Evolutionary conservation across 139 green algal species (phyloP).

Genomic region (Micractinium sp.): DNA sequence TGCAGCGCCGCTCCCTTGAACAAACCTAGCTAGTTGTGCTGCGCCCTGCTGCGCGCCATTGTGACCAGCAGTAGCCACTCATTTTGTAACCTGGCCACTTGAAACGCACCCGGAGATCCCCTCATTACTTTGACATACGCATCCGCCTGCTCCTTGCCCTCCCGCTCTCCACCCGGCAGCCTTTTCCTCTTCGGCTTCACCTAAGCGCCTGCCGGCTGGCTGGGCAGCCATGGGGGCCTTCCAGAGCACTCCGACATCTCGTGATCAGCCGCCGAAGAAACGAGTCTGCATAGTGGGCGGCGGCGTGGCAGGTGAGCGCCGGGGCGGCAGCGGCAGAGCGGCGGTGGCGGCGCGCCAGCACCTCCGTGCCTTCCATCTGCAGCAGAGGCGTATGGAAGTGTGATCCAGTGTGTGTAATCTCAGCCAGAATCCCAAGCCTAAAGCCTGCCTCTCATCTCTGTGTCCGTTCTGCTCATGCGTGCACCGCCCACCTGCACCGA

Average conservation of each 20-base stretch:
- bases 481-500: neutral
- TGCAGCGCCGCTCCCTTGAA: too few relatives aligned
- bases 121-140: too few relatives aligned
- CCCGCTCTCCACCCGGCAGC: neutral
- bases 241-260: neutral
- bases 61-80: neutral
- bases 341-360: too few relatives aligned
- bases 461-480: neutral
- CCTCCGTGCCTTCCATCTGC: too few relatives aligned
- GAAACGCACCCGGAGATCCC: too few relatives aligned
- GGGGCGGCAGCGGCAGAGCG: neutral
- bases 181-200: neutral
- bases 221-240: neutral
- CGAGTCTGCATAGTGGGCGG: conserved; percentile 64
- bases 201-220: too few relatives aligned
- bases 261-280: conserved; percentile 30
- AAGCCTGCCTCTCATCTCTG: too few relatives aligned
- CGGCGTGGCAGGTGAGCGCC: conserved; percentile 59
- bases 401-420: neutral
- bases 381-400: neutral
- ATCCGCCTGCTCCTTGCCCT: neutral
- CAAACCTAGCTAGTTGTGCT: neutral
- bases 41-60: neutral
- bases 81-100: neutral
- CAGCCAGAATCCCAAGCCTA: too few relatives aligned